Evolutionary conservation across 108 stramenopile genomes (phyloP).

Genomic region (Schizochytrium sp.): DNA sequence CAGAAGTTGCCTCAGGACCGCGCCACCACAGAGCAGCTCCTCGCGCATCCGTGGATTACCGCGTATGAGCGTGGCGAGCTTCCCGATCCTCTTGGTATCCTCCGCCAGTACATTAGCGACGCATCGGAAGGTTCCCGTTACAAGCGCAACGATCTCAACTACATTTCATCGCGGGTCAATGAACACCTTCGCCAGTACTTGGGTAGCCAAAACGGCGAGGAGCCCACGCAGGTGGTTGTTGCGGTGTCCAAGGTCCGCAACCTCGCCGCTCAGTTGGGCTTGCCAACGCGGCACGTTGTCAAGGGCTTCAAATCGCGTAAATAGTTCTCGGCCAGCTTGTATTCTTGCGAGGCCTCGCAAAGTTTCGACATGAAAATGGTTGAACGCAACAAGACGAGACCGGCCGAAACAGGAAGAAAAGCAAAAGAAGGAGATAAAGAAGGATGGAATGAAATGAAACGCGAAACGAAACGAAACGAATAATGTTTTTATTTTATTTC

Average conservation of each 20-base stretch:
- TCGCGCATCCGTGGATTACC: slow-evolving; percentile 37
- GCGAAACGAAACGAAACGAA: not conserved
- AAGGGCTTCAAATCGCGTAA: not conserved
- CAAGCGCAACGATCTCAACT: not conserved
- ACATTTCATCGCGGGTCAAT: not conserved
- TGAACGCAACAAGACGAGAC: no score
- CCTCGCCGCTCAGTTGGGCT: not conserved
- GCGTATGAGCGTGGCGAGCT: not conserved
- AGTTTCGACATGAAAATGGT: no score
- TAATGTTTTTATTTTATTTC: not conserved
- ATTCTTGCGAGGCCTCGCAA: no score
- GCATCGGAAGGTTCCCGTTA: not conserved
- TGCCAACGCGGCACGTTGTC: not conserved
- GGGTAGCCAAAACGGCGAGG: not conserved
- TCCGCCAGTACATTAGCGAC: not conserved
- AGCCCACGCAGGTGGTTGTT: not conserved
- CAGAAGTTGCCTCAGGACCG: slow-evolving; percentile 30
- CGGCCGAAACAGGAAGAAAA: not conserved
- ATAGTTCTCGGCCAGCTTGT: not conserved
- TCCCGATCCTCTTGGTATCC: not conserved
- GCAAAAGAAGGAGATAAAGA: not conserved
- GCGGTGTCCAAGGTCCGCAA: not conserved
- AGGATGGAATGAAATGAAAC: not conserved
- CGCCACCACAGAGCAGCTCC: slow-evolving; percentile 35
- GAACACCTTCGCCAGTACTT: not conserved